These are phyloP conservation scores for Pleurotus tuoliensis DNA, from an alignment of 768 basidiomycete genomes.

Conservation along the genomic window DNA sequence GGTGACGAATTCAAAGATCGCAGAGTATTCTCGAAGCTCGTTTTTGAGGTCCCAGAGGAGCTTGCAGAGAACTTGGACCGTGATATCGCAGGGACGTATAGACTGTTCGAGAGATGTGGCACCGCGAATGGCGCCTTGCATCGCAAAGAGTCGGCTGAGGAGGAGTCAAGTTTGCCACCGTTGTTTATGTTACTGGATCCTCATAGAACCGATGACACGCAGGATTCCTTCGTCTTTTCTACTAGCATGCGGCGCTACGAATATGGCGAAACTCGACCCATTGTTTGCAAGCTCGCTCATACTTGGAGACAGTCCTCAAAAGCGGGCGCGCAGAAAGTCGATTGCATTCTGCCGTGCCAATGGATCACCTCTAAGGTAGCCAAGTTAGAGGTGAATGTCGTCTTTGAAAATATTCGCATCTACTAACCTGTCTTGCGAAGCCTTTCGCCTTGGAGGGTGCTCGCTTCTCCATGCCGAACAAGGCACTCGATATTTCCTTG, in stretches of 20 bases:
- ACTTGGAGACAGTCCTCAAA: slow-evolving; percentile 73
- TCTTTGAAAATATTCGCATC: not conserved
- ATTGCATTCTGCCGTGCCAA: slow-evolving; percentile 55
- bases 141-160: slow-evolving; percentile 42
- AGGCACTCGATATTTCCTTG: slow-evolving; percentile 45
- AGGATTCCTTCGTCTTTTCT: slow-evolving; percentile 86
- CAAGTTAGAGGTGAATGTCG: slow-evolving; percentile 46
- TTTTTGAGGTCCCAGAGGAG: slow-evolving; percentile 53
- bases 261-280: slow-evolving; percentile 75
- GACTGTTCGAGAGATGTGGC: slow-evolving; percentile 80
- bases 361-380: slow-evolving; percentile 57
- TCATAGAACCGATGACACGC: slow-evolving; percentile 67
- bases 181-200: slow-evolving; percentile 87
- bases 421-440: slow-evolving; percentile 28
- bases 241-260: slow-evolving; percentile 73
- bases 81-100: slow-evolving; percentile 77
- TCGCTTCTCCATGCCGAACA: slow-evolving; percentile 59
- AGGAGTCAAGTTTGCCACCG: slow-evolving; percentile 51
- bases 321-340: slow-evolving; percentile 44
- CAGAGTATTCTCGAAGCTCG: slow-evolving; percentile 61
- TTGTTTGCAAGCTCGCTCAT: slow-evolving; percentile 68
- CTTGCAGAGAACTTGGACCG: slow-evolving; percentile 58
- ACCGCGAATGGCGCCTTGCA: slow-evolving; percentile 85
- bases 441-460: slow-evolving; percentile 48
- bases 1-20: slow-evolving; percentile 63